Base-by-base conservation (phyloP, 2,329 filamentous ascomycete species). In the Apiospora sp. region DNA sequence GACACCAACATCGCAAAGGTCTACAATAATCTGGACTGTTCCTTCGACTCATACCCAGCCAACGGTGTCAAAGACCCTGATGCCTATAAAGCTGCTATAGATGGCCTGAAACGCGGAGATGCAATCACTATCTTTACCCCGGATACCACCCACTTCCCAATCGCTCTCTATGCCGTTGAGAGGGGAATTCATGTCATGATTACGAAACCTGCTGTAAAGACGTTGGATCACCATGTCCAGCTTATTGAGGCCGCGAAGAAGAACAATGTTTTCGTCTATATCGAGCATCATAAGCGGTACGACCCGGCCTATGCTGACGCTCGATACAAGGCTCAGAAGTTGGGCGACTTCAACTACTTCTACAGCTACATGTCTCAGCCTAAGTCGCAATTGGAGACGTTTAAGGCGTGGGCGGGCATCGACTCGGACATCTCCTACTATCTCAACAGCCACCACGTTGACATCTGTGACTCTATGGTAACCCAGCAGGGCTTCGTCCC, bases 341-440 rank as follows among this genome's bases (percentile, higher is more conserved):
- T 98, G 10, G 95, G 95, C 75, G 94, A 98, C 84, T 98, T 98
- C 90, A 98, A 97, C 87, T 98, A 98, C 88, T 98, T 97, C 82
- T 98, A 98, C 88, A 93, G 90, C 78, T 98, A 98, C 89, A 97
- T 98, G 95, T 94, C 92, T 69, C 95, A 98, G 87, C 93, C 92
- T 74, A 97, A 97, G 85, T 94, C 89, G 69, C 95, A 97, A 85
- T 89, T 98, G 68, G 93, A 97, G 87, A 98, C 95, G 0, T 98
- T 98, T 91, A 95, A 94, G 84, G 93, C 94, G 3, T 98, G 95
- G 95, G 95, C 95, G 0, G 95, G 95, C 75, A 91, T 92, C 78
- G 95, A 98, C 77, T 95, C 92, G 43, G 96, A 98, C 82, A 98
- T 98, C 78, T 95, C 92, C 13, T 98, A 98, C 87, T 98, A 98